Evolutionary conservation across 78 protist genomes (phyloP).

Genomic region (Dictyostelium citrinum): DNA sequence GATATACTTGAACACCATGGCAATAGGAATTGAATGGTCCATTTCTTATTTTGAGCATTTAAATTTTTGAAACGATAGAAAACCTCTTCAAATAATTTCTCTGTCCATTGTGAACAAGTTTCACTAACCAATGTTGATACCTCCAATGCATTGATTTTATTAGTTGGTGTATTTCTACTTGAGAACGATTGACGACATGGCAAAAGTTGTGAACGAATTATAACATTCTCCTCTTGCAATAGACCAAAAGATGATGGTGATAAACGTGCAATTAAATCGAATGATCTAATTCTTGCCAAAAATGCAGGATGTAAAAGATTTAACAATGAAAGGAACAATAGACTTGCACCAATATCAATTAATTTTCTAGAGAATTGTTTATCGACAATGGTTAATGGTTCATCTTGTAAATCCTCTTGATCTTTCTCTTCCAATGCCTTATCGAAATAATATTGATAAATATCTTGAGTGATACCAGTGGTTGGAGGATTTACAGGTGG

Average conservation of each 20-base stretch:
- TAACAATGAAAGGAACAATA: conserved; percentile 10
- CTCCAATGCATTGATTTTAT: conserved; percentile 35
- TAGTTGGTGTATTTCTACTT: conserved; percentile 46
- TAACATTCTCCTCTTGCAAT: conserved; percentile 15
- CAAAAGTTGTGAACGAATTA: conserved; percentile 26
- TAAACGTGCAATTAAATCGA: conserved; percentile 50
- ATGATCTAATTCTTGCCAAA: conserved; percentile 57
- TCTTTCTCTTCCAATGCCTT: conserved; percentile 57
- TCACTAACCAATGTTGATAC: conserved; percentile 28
- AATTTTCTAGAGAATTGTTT: conserved; percentile 18
- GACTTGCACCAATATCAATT: conserved; percentile 36
- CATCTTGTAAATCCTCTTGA: conserved; percentile 55
- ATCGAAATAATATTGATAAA: conserved; percentile 58
- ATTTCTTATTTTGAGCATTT: conserved; percentile 7
- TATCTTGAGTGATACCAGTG: conserved; percentile 53
- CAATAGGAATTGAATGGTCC: conserved; percentile 53
- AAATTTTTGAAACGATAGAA: conserved; percentile 22
- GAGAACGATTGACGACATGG: conserved; percentile 61
- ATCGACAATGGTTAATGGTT: conserved; percentile 9
- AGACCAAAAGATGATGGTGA: conserved; percentile 48
- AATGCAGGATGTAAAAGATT: conserved; percentile 64
- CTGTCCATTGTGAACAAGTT: conserved; percentile 45
- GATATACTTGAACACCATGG: conserved; percentile 62
- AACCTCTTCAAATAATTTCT: conserved; percentile 54
- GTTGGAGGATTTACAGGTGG: conserved; percentile 73